These are phyloP conservation scores for Sanguinoderma infundibulare DNA, from an alignment of 1,284 basidiomycete species.

Conservation along the genomic window DNA sequence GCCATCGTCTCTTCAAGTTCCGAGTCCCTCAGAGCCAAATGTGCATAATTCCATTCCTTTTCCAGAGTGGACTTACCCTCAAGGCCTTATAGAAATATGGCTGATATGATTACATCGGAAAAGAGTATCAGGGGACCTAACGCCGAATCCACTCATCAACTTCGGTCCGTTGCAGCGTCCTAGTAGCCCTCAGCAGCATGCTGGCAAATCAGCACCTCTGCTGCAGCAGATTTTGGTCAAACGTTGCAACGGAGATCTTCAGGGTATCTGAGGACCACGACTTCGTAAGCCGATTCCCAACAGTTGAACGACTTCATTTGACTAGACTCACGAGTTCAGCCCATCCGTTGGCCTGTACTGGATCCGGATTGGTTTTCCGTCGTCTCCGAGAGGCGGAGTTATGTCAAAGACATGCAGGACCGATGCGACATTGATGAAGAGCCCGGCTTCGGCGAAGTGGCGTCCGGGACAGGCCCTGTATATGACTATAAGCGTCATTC, in stretches of 20 bases:
- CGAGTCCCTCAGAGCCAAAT: too few relatives aligned
- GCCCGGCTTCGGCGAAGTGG: conserved; percentile 29
- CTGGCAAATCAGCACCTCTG: neutral
- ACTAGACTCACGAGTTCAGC: neutral
- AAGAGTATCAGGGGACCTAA: too few relatives aligned
- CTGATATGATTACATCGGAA: too few relatives aligned
- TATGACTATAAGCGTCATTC: neutral
- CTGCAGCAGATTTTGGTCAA: neutral
- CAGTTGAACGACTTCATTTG: neutral
- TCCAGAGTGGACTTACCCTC: too few relatives aligned
- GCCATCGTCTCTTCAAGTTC: too few relatives aligned
- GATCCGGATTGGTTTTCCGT: neutral
- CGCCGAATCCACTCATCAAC: too few relatives aligned
- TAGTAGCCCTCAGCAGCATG: too few relatives aligned
- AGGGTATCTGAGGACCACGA: neutral
- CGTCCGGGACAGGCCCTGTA: conserved; percentile 35
- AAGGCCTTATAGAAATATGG: too few relatives aligned
- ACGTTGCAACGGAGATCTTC: neutral
- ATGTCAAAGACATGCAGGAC: conserved; percentile 10
- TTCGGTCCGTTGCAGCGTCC: too few relatives aligned
- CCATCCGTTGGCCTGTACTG: neutral
- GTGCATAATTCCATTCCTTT: too few relatives aligned
- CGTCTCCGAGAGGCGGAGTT: neutral
- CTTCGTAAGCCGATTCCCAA: too few relatives aligned
- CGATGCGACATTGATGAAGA: conserved; percentile 6